phyloP scores from a whole-genome alignment of 78 protist species.

The Isochrysis galbana region DNA sequence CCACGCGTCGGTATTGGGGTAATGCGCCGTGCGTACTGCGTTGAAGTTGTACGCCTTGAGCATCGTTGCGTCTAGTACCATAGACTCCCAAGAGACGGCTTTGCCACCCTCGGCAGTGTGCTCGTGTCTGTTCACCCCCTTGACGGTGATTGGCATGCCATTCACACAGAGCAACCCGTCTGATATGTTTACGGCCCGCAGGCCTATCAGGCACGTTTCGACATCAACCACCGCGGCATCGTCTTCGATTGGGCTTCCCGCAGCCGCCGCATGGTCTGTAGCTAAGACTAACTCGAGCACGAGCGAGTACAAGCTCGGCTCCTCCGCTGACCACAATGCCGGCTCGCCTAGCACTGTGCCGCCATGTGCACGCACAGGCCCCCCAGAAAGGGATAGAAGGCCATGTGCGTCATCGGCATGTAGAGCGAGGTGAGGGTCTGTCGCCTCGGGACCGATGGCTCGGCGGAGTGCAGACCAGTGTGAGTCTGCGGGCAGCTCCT shows the following conservation, averaged over 20 bases:
- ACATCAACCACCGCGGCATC: neutral
- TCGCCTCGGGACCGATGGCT: neutral
- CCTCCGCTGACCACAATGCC: conserved; percentile 11
- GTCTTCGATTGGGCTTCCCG: neutral
- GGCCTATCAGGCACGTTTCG: neutral
- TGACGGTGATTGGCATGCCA: conserved; percentile 5
- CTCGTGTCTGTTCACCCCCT: conserved; percentile 57
- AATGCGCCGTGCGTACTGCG: conserved; percentile 47
- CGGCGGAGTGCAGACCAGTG: neutral
- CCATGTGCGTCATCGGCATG: neutral
- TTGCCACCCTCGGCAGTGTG: conserved; percentile 35
- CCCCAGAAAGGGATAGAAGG: neutral
- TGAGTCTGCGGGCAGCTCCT: neutral
- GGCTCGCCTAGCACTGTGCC: neutral
- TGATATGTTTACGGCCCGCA: neutral
- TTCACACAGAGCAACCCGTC: conserved; percentile 12
- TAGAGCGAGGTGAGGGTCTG: neutral
- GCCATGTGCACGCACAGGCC: neutral
- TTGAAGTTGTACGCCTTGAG: conserved; percentile 48
- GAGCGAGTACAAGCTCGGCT: conserved; percentile 37
- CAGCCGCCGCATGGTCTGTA: no score
- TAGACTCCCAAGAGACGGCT: neutral
- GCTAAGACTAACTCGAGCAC: neutral
- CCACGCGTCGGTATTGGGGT: neutral
- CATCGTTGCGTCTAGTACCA: conserved; percentile 5